phyloP scores from a whole-genome alignment of 2,329 filamentous ascomycete species.

The Aspergillus udagawae region DNA sequence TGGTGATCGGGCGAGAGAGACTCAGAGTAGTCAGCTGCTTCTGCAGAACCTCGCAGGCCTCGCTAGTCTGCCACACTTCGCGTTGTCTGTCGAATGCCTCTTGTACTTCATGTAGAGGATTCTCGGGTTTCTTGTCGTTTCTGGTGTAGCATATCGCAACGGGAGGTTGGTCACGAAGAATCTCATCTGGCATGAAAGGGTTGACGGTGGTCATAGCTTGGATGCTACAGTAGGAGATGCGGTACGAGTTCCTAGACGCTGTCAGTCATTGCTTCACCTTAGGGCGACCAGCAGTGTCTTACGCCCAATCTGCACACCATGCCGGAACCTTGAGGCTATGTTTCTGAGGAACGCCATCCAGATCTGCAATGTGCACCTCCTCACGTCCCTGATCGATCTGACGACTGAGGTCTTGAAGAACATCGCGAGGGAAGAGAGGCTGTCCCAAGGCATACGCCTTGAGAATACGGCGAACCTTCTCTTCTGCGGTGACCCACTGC shows the following conservation, averaged over 20 bases:
- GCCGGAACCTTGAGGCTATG: slow-evolving; percentile 15
- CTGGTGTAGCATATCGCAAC: slow-evolving; percentile 16
- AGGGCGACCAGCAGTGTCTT: neutral
- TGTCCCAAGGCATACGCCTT: slow-evolving; percentile 16
- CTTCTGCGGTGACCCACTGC: slow-evolving; percentile 6
- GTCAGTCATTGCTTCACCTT: neutral
- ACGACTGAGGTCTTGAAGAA: slow-evolving; percentile 15
- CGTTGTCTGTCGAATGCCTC: slow-evolving; percentile 8
- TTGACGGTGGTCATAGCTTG: slow-evolving; percentile 13
- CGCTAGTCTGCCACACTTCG: slow-evolving; percentile 17
- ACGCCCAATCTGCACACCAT: slow-evolving; percentile 16
- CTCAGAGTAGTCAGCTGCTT: slow-evolving; percentile 7
- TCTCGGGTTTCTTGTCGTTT: neutral
- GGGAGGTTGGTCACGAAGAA: slow-evolving; percentile 8
- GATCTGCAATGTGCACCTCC: slow-evolving; percentile 13
- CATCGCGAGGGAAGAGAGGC: slow-evolving; percentile 18
- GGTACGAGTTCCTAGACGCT: slow-evolving; percentile 12
- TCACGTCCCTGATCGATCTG: slow-evolving; percentile 15
- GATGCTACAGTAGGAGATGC: slow-evolving; percentile 18
- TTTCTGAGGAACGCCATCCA: slow-evolving; percentile 11
- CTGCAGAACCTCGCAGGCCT: slow-evolving; percentile 13
- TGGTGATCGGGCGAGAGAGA: slow-evolving; percentile 10
- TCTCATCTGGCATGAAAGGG: slow-evolving; percentile 10
- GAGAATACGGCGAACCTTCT: slow-evolving; percentile 14
- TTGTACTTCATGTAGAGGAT: slow-evolving; percentile 4